These are phyloP conservation scores for Vanrija sp. DNA, from an alignment of 1,284 basidiomycete species.

Conservation along the genomic window DNA sequence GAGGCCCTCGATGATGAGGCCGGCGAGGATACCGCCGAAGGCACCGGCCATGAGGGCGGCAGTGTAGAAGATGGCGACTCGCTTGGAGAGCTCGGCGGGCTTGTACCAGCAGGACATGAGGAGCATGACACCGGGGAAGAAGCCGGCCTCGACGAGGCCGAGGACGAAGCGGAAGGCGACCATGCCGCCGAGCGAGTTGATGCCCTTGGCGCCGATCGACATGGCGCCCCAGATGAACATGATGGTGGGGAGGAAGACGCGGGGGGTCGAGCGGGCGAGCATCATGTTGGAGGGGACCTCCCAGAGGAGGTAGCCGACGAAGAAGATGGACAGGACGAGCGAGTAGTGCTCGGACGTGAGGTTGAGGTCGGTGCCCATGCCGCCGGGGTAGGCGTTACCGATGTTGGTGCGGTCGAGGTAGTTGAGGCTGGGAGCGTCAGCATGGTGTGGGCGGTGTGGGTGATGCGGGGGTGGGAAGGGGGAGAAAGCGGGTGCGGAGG, in stretches of 20 bases:
- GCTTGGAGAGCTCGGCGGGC: slow-evolving; percentile 43
- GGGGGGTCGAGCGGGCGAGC: slow-evolving; percentile 40
- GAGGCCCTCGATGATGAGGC: slow-evolving; percentile 35
- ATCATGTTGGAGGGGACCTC: slow-evolving; percentile 49
- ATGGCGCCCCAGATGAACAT: slow-evolving; percentile 40
- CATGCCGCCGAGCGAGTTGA: slow-evolving; percentile 43
- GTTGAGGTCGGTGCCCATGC: slow-evolving; percentile 44
- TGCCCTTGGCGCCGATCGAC: slow-evolving; percentile 41
- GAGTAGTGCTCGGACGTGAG: slow-evolving; percentile 38
- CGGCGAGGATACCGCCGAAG: slow-evolving; percentile 43
- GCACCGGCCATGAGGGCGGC: slow-evolving; percentile 40
- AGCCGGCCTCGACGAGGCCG: slow-evolving; percentile 43
- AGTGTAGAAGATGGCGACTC: slow-evolving; percentile 33
- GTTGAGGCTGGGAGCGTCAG: background rate
- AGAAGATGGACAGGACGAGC: slow-evolving; percentile 47
- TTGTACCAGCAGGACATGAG: slow-evolving; percentile 44
- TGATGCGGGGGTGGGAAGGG: no score
- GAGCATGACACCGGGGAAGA: slow-evolving; percentile 44
- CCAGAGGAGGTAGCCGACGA: slow-evolving; percentile 23
- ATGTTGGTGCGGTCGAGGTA: slow-evolving; percentile 16
- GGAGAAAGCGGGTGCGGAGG: no score
- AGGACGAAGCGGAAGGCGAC: slow-evolving; percentile 46
- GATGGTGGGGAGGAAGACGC: slow-evolving; percentile 40
- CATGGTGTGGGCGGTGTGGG: no score
- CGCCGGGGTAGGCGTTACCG: slow-evolving; percentile 34